Evolutionary conservation across 805 yeast genomes (phyloP).

Genomic region (Saturnispora bothae): DNA sequence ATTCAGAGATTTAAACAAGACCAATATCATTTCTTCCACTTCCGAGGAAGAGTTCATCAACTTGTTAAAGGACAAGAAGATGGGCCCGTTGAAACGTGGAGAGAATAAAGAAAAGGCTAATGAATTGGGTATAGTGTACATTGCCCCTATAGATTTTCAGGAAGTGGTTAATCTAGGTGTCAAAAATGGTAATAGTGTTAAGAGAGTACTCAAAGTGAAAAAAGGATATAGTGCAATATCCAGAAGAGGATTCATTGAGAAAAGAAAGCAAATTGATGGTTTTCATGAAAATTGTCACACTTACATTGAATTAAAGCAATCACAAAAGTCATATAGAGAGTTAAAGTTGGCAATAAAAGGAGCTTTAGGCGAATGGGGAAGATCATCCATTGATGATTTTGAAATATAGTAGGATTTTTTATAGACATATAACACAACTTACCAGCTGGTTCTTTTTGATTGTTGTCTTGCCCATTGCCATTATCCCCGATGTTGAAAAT

Average conservation of each 20-base stretch:
- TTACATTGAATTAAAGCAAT: slow-evolving; percentile 14
- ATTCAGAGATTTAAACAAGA: neutral
- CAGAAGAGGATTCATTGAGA: slow-evolving; percentile 9
- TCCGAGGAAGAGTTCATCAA: slow-evolving; percentile 8
- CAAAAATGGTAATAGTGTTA: slow-evolving; percentile 44
- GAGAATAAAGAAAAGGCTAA: slow-evolving; percentile 14
- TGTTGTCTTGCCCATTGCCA: slow-evolving; percentile 20
- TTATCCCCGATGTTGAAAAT: slow-evolving; percentile 30
- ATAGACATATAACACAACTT: neutral
- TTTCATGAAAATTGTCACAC: neutral
- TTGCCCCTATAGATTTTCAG: slow-evolving; percentile 14
- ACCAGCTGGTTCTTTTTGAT: slow-evolving; percentile 11
- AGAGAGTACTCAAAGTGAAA: slow-evolving; percentile 35
- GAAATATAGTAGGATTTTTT: slow-evolving; percentile 1
- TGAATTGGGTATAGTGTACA: slow-evolving; percentile 22
- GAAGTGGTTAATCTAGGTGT: slow-evolving; percentile 49
- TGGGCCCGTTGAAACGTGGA: slow-evolving; percentile 4
- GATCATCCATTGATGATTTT: slow-evolving; percentile 11
- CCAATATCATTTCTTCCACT: slow-evolving; percentile 2
- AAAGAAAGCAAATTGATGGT: neutral
- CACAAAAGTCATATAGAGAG: slow-evolving; percentile 1
- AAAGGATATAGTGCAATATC: slow-evolving; percentile 11
- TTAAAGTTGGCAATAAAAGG: slow-evolving; percentile 7
- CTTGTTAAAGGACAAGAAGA: neutral
- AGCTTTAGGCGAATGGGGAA: slow-evolving; percentile 12